phyloP scores from a whole-genome alignment of 2,329 filamentous ascomycete genomes.

The Fusarium albosuccineum region DNA sequence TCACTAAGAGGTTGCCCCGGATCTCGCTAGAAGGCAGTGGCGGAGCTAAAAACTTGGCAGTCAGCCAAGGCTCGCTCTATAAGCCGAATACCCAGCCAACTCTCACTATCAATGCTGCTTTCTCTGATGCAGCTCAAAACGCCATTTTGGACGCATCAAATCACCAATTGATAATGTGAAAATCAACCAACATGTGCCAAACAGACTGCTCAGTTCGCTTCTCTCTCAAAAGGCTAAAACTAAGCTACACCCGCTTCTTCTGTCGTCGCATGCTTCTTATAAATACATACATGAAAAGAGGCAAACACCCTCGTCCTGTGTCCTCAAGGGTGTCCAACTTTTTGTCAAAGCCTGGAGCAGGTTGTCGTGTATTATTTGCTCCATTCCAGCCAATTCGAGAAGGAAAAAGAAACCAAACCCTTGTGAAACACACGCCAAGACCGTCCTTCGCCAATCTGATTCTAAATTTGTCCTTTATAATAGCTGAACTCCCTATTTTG shows the following conservation, averaged over 20 bases:
- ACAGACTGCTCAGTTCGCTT: not conserved
- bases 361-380: slow-evolving; percentile 2
- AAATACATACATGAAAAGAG: slow-evolving; percentile 5
- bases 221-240: not conserved
- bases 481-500: not conserved
- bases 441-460: no score
- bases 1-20: not conserved
- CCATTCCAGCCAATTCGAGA: not conserved
- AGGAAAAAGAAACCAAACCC: not conserved
- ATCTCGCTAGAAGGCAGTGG: no score
- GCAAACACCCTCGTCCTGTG: not conserved
- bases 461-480: not conserved
- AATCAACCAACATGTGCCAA: not conserved
- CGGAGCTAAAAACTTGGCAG: no score
- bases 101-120: no score
- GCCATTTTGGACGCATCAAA: not conserved
- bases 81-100: no score
- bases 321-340: not conserved
- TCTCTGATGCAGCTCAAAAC: no score
- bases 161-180: not conserved
- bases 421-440: not conserved
- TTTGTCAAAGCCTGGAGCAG: slow-evolving; percentile 9
- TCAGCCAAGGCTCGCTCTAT: no score
- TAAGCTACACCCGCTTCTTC: not conserved
- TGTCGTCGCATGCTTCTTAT: slow-evolving; percentile 14